phyloP scores from a whole-genome alignment of 2,329 filamentous ascomycete genomes.

The Fulvia fulva region DNA sequence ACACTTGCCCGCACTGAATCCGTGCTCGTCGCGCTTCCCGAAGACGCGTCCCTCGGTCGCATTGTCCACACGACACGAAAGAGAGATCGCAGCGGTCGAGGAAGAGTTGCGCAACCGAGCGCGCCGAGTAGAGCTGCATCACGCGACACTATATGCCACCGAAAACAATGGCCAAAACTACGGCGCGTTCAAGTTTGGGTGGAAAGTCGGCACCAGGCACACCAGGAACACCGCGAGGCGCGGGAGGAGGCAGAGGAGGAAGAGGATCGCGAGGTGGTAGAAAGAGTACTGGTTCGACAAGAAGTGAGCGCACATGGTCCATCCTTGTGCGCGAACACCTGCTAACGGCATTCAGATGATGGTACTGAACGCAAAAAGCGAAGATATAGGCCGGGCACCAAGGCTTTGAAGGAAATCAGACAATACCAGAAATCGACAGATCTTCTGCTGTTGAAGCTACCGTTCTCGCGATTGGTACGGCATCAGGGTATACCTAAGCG shows the following conservation, averaged over 20 bases:
- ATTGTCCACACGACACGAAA: neutral
- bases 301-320: neutral
- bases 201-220: neutral
- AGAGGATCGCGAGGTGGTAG: neutral
- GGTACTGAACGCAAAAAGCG: conserved; percentile 25
- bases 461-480: conserved; percentile 84
- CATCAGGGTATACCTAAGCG: neutral
- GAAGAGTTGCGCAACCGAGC: neutral
- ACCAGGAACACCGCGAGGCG: neutral
- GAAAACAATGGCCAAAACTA: conserved; percentile 25
- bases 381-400: conserved; percentile 61
- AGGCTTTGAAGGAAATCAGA: conserved; percentile 97
- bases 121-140: neutral
- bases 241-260: conserved; percentile 1
- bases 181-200: conserved; percentile 24
- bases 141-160: conserved; percentile 4
- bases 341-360: neutral
- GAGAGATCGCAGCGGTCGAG: neutral
- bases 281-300: conserved; percentile 10
- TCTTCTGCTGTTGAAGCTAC: conserved; percentile 92
- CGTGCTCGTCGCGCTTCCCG: neutral
- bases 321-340: neutral
- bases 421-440: conserved; percentile 97
- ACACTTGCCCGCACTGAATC: neutral
- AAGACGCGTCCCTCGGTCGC: neutral